phyloP scores from a whole-genome alignment of 1,139 yeast species.

The Schizosaccharomyces versatilis region DNA sequence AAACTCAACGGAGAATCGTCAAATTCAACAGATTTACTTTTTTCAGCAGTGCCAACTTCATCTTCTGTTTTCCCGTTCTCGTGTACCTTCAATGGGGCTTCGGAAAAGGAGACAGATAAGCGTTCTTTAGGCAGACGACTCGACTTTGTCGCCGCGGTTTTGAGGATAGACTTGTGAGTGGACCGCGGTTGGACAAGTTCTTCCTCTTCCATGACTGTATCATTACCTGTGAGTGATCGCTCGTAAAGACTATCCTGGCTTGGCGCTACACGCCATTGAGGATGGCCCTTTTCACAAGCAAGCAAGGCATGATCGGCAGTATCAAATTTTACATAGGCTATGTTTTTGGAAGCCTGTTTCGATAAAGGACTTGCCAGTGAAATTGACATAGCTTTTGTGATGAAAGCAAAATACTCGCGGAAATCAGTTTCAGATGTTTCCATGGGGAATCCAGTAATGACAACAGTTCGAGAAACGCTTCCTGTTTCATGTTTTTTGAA shows the following conservation, averaged over 20 bases:
- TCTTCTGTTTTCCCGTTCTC: too few species aligned
- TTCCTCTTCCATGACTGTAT: too few species aligned
- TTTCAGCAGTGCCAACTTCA: too few species aligned
- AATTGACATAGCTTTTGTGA: not conserved
- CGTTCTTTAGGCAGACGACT: too few species aligned
- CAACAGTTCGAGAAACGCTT: not conserved
- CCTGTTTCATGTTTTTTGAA: not conserved
- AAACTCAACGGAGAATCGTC: too few species aligned
- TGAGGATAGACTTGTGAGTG: too few species aligned
- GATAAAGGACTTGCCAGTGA: not conserved
- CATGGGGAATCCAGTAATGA: not conserved
- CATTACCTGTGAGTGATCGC: too few species aligned
- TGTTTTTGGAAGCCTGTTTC: not conserved
- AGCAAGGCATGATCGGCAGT: not conserved
- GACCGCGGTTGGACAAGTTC: too few species aligned
- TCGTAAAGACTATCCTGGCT: not conserved
- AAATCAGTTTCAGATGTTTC: not conserved
- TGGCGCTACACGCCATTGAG: not conserved
- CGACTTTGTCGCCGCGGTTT: too few species aligned
- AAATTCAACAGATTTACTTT: too few species aligned
- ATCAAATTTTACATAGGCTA: slow-evolving; percentile 1
- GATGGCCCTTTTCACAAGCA: not conserved
- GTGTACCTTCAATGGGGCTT: too few species aligned
- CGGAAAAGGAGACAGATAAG: too few species aligned
- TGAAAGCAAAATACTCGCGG: not conserved